A percentile compares a stretch with the other conserved stretches of the same genome.
Evolutionary conservation across 75 land plant species (phyloP).

Genomic region (Selaginella moellendorffii): DNA sequence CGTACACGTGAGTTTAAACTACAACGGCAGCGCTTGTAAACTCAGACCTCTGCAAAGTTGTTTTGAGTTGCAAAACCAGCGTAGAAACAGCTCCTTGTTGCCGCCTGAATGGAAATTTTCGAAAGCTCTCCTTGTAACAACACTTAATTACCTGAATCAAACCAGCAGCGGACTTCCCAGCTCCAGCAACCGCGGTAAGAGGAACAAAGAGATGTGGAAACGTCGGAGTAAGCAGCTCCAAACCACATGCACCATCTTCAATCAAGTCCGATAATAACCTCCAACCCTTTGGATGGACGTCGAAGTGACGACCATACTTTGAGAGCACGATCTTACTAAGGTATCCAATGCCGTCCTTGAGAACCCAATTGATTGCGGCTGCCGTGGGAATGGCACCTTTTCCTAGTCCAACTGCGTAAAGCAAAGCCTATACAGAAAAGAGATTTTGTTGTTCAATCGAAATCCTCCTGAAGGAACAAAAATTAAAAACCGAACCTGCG

Average conservation of each 20-base stretch:
- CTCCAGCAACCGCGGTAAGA: slow-evolving; percentile 90
- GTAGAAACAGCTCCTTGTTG: slow-evolving; percentile 93
- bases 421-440: slow-evolving; percentile 43
- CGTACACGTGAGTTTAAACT: neutral
- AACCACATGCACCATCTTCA: slow-evolving; percentile 73
- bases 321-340: slow-evolving; percentile 86
- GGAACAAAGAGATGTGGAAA: slow-evolving; percentile 79
- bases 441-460: no score
- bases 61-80: slow-evolving; percentile 96
- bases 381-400: slow-evolving; percentile 99
- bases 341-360: slow-evolving; percentile 96
- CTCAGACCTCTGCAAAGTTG: slow-evolving; percentile 82
- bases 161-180: slow-evolving; percentile 92
- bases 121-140: no score
- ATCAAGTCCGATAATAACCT: slow-evolving; percentile 85
- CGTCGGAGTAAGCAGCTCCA: slow-evolving; percentile 84
- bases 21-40: neutral
- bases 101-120: slow-evolving; percentile 49
- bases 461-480: no score
- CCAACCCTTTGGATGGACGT: slow-evolving; percentile 98
- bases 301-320: slow-evolving; percentile 97
- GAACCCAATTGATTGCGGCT: slow-evolving; percentile 97
- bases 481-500: no score
- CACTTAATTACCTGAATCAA: slow-evolving; percentile 97
- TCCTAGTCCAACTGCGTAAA: slow-evolving; percentile 96